Percentiles rank a stretch among this genome's conserved stretches.
Conservation (phyloP, 345 rosid species). For the Mangifera indica region DNA sequence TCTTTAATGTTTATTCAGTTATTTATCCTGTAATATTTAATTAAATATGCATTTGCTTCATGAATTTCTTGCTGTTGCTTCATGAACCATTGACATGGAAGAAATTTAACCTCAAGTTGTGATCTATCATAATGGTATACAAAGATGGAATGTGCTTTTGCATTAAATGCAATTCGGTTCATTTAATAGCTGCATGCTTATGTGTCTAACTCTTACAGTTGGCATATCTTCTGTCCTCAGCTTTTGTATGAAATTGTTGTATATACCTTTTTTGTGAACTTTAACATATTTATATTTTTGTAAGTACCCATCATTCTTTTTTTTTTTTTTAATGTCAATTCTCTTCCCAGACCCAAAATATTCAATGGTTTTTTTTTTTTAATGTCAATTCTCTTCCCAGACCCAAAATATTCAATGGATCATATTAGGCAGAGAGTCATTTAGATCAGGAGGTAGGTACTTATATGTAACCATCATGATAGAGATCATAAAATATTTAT, state of each 20-base stretch:
- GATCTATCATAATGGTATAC: not conserved
- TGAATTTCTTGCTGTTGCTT: not conserved
- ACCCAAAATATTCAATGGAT: not conserved
- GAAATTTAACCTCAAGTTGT: not conserved
- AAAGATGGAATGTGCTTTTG: not conserved
- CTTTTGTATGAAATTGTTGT: not conserved
- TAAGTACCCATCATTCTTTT: not conserved
- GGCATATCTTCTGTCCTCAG: not conserved
- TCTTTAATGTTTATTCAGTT: not conserved
- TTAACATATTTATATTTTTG: not conserved
- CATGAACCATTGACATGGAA: not conserved
- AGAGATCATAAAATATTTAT: too few relatives aligned
- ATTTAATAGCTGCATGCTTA: not conserved
- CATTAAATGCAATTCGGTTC: not conserved
- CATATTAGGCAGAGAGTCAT: not conserved
- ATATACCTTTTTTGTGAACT: not conserved
- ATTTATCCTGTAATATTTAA: not conserved
- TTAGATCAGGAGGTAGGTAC: not conserved
- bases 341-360: not conserved
- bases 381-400: too few relatives aligned
- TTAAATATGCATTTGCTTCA: constrained; percentile 1
- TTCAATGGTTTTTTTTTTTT: too few relatives aligned
- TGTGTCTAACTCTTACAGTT: not conserved
- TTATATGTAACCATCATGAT: not conserved
- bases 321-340: too few relatives aligned